Percentiles rank a stretch among this genome's conserved stretches.
Evolutionary conservation across 2,329 filamentous ascomycete species (phyloP).

Genomic region (Byssothecium circinans): DNA sequence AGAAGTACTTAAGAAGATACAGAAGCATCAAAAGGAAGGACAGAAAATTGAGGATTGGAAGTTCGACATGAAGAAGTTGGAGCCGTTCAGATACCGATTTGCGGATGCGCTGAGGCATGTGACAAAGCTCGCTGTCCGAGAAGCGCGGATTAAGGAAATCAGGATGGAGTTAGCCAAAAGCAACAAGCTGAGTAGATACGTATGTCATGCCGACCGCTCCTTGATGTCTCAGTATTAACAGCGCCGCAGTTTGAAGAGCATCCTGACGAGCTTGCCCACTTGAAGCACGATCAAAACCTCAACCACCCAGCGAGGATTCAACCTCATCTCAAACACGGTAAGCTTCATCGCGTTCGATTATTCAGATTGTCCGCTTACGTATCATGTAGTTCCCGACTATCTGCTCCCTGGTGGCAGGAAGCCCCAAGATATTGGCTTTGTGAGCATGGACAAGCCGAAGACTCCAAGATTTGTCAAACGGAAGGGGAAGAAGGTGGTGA

Average conservation of each 20-base stretch:
- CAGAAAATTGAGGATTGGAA: slow-evolving; percentile 86
- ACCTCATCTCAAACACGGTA: slow-evolving; percentile 70
- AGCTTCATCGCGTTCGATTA: not conserved
- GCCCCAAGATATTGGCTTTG: slow-evolving; percentile 71
- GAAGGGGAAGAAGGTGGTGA: slow-evolving; percentile 55
- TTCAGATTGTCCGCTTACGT: not conserved
- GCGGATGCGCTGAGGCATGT: slow-evolving; percentile 88
- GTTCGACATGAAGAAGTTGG: slow-evolving; percentile 92
- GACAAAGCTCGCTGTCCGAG: slow-evolving; percentile 84
- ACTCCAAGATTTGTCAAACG: slow-evolving; percentile 46
- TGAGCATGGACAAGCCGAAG: slow-evolving; percentile 59
- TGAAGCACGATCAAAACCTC: slow-evolving; percentile 88
- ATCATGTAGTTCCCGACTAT: slow-evolving; percentile 74
- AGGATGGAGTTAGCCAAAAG: slow-evolving; percentile 88
- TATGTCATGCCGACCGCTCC: not conserved
- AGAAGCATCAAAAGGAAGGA: slow-evolving; percentile 77
- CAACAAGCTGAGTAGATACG: slow-evolving; percentile 78
- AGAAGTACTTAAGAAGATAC: slow-evolving; percentile 78
- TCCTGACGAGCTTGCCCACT: slow-evolving; percentile 80
- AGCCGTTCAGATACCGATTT: slow-evolving; percentile 86
- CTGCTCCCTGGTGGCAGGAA: slow-evolving; percentile 77
- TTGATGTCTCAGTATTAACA: not conserved
- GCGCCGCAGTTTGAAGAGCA: slow-evolving; percentile 82
- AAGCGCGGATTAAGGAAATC: slow-evolving; percentile 85
- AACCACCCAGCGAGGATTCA: slow-evolving; percentile 76